Percentiles rank a stretch among this genome's conserved stretches.
Conservation (phyloP, 768 basidiomycete species). For the Lentinula raphanica region DNA sequence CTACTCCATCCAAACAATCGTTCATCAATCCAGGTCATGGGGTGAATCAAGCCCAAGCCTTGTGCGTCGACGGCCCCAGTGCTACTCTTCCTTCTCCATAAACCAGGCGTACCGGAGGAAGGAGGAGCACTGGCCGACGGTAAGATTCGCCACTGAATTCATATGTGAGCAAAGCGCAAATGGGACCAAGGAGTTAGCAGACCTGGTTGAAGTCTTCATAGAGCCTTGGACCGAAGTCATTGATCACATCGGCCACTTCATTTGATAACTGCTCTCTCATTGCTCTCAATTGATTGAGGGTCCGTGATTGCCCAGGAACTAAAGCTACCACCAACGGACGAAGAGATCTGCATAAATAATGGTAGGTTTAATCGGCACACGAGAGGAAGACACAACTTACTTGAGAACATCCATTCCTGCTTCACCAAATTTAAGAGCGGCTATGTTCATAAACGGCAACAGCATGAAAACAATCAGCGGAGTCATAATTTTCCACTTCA, state of each 20-base stretch:
- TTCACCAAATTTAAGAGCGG: slow-evolving; percentile 95
- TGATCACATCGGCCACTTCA: slow-evolving; percentile 78
- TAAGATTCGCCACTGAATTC: slow-evolving; percentile 66
- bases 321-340: slow-evolving; percentile 84
- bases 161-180: background rate
- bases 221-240: slow-evolving; percentile 83
- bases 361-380: slow-evolving; percentile 9
- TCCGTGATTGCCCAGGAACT: slow-evolving; percentile 82
- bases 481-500: slow-evolving; percentile 63
- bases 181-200: slow-evolving; percentile 5
- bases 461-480: slow-evolving; percentile 71
- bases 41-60: slow-evolving; percentile 80
- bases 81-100: slow-evolving; percentile 77
- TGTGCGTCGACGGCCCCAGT: slow-evolving; percentile 83
- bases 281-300: slow-evolving; percentile 68
- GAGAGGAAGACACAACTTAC: slow-evolving; percentile 40
- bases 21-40: slow-evolving; percentile 94
- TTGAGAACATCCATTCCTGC: slow-evolving; percentile 97
- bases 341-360: slow-evolving; percentile 57
- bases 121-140: slow-evolving; percentile 85
- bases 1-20: slow-evolving; percentile 89
- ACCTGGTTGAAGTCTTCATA: slow-evolving; percentile 87
- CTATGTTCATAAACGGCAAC: slow-evolving; percentile 86
- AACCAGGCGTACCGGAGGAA: slow-evolving; percentile 64
- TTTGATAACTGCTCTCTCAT: slow-evolving; percentile 74